A percentile compares a stretch with the other conserved stretches of the same genome.
phyloP scores from a whole-genome alignment of 2,329 filamentous ascomycete genomes.

The Arthrobotrys musiformis region DNA sequence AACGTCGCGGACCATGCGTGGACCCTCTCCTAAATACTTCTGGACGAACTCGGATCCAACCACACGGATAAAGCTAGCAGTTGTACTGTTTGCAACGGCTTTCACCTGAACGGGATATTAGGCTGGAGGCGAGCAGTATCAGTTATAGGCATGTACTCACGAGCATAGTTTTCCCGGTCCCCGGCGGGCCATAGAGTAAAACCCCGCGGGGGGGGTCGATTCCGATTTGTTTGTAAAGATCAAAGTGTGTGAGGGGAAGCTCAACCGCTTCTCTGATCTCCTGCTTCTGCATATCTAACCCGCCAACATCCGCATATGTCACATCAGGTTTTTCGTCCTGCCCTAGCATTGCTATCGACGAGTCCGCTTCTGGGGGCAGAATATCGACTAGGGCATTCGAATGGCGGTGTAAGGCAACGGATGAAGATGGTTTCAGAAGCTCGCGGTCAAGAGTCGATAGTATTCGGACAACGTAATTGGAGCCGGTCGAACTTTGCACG shows the following conservation, averaged over 20 bases:
- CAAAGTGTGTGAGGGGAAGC: conserved; percentile 94
- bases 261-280: conserved; percentile 98
- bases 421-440: conserved; percentile 96
- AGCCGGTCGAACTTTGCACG: conserved; percentile 96
- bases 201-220: conserved; percentile 98
- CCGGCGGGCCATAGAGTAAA: conserved; percentile 92
- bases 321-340: conserved; percentile 97
- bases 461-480: conserved; percentile 98
- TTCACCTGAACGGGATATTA: conserved; percentile 66
- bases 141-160: conserved; percentile 65
- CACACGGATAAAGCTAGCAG: conserved; percentile 96
- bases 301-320: conserved; percentile 96
- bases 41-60: conserved; percentile 99
- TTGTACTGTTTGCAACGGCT: conserved; percentile 97
- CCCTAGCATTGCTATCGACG: conserved; percentile 97
- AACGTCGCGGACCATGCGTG: conserved; percentile 98
- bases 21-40: conserved; percentile 97
- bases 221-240: conserved; percentile 98
- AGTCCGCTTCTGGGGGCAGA: conserved; percentile 97
- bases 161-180: conserved; percentile 77
- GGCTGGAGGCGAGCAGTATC: not conserved
- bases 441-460: conserved; percentile 98
- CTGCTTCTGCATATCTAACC: conserved; percentile 99
- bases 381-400: conserved; percentile 99
- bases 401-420: conserved; percentile 95